Conservation (phyloP, 805 yeast species). For the Ogataea pilisensis region DNA sequence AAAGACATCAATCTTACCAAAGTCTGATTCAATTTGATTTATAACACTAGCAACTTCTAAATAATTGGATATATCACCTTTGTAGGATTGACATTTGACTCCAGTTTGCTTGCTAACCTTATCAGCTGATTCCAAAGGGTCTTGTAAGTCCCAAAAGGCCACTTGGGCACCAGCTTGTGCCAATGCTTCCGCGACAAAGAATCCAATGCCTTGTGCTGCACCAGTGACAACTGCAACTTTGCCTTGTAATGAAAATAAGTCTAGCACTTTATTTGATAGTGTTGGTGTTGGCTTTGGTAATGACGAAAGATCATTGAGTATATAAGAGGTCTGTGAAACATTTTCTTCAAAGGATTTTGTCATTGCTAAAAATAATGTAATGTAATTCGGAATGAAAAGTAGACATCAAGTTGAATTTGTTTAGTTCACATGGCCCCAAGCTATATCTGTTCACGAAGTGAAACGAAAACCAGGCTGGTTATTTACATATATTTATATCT, state of each 20-base stretch:
- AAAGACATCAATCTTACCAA: constrained; percentile 39
- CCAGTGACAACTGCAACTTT: constrained; percentile 43
- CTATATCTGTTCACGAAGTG: too few species aligned
- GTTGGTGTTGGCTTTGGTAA: constrained; percentile 54
- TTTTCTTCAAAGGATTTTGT: constrained; percentile 16
- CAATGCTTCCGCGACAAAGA: constrained; percentile 37
- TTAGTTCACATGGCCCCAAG: too few species aligned
- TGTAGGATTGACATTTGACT: constrained; percentile 17
- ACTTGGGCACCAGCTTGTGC: constrained; percentile 42
- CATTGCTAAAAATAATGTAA: too few species aligned
- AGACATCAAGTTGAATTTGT: too few species aligned
- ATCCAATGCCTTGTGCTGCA: constrained; percentile 39
- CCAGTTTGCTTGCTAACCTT: constrained; percentile 38
- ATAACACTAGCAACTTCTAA: constrained; percentile 30
- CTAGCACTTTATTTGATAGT: constrained; percentile 44
- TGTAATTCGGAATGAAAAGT: too few species aligned
- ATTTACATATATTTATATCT: too few species aligned
- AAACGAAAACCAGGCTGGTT: too few species aligned
- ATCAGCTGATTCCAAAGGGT: constrained; percentile 32
- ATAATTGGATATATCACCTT: constrained; percentile 30
- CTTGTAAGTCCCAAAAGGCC: constrained; percentile 39
- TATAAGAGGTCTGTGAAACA: constrained; percentile 18
- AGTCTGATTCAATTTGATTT: constrained; percentile 31
- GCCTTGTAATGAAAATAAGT: constrained; percentile 39
- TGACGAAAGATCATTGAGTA: constrained; percentile 16